Evolutionary conservation across 345 rosid genomes (phyloP), one percentile per base, ranked within the genome.

Genomic region (Jatropha curcas): DNA sequence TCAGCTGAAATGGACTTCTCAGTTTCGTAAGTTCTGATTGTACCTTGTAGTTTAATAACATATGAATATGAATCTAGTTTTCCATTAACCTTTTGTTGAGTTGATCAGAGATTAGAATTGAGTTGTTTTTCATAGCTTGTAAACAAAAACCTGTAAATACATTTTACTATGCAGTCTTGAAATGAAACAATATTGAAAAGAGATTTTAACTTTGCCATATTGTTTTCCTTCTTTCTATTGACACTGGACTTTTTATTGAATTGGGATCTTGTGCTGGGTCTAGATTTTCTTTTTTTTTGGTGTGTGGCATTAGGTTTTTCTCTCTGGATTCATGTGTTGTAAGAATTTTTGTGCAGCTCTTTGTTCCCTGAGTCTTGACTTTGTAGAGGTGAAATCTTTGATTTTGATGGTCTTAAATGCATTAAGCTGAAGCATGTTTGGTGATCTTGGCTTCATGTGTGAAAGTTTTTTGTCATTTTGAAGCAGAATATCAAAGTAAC

Each of bases 1-100:
- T 81, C 72, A 33, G 35, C 65, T 31, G 83, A 76, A 20, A 52
- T 71, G 52, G 78, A 67, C 19, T 46, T 73, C 13, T 48, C 48
- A 46, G 45, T 65, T n/a, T 52, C 56, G 70, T 75, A 62, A 56
- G 74, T 60, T 69, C 43, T 46, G n/a, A 39, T 27, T n/a, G 53
- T 30, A 28, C 22, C 14, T 12, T 50, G 28, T 14, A 24, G 19
- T 41, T 16, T 2, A 59, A 50, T 33, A 51, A 39, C 28, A 30
- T 64, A n/a, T 33, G 45, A 53, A 30, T 64, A n/a, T 33, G 45
- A 53, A 41, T 73, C 20, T 30, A 4, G 68, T 30, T 28, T 31
- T 41, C 10, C 11, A 28, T 60, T 30, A 1, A 45, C 33, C 11
- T 60, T 71, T 27, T 25, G 19, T 31, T 5, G 30, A 41, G 51